A percentile compares a stretch with the other conserved stretches of the same genome.
Evolutionary conservation across 805 yeast species (phyloP).

Genomic region (Zygosaccharomyces lentus): DNA sequence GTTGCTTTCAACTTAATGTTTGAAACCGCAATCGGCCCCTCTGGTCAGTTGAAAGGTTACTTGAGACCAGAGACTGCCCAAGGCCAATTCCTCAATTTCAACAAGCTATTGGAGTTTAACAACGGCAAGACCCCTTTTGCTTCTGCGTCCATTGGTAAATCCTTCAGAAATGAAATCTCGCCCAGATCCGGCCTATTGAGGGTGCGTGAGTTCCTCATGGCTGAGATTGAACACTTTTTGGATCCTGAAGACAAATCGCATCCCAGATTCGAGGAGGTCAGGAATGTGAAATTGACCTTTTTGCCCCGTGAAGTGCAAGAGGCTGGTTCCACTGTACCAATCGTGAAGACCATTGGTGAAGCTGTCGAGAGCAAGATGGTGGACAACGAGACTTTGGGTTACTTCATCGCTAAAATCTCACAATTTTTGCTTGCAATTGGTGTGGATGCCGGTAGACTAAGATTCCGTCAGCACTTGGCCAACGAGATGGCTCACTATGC

Average conservation of each 20-base stretch:
- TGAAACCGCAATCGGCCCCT: constrained; percentile 98
- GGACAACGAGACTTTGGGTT: constrained; percentile 96
- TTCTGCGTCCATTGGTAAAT: constrained; percentile 98
- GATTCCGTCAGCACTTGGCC: constrained; percentile 98
- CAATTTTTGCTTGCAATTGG: constrained; percentile 83
- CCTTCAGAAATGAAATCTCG: constrained; percentile 97
- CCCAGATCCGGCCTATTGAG: constrained; percentile 97
- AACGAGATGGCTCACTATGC: constrained; percentile 99
- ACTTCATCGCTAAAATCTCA: constrained; percentile 91
- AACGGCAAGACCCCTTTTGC: constrained; percentile 98
- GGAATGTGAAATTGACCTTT: constrained; percentile 67
- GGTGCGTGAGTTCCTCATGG: constrained; percentile 98
- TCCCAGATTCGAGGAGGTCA: constrained; percentile 70
- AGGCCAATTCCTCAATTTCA: constrained; percentile 96
- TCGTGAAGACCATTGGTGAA: constrained; percentile 72
- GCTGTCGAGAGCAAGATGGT: constrained; percentile 86
- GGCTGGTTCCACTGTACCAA: constrained; percentile 69
- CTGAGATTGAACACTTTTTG: constrained; percentile 97
- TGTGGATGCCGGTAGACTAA: constrained; percentile 72
- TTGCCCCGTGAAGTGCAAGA: constrained; percentile 86
- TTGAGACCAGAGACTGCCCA: constrained; percentile 99
- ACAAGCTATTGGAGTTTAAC: constrained; percentile 89
- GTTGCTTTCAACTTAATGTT: constrained; percentile 97
- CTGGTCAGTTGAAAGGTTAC: constrained; percentile 93
- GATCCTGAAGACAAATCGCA: constrained; percentile 89